Base-by-base conservation (phyloP, 2,329 filamentous ascomycete genomes). In the Aspergillus versicolor region DNA sequence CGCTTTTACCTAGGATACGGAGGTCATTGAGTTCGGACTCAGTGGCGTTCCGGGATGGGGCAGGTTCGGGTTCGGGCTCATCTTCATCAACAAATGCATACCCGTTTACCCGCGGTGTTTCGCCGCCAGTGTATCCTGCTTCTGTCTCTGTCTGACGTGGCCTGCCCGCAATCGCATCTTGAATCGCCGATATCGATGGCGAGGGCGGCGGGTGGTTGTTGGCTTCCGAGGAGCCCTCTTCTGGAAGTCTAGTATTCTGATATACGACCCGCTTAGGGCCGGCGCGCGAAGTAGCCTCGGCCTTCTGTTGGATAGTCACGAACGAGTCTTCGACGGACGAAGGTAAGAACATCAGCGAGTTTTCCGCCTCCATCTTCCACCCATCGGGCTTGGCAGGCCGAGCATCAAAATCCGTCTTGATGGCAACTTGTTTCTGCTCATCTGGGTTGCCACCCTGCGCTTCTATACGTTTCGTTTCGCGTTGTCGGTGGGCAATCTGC, bases 51-150 rank as follows among this genome's bases (percentile, higher is more conserved):
- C n/a, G 27, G n/a, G 68, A 42, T 17, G 63, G 60, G 7, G 72
- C 67, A 1, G 68, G 64, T n/a, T 78, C 67, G 2, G 68, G 64
- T 15, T 78, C 77, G 8, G 73, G 64, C 50, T 80, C 79, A 52
- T 80, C 89, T 56, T 95, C 91, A 64, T 96, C 92, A 37, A 99
- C 92, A 74, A 96, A 97, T 0, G 91, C 85, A 72, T 97, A 99
- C 1, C 94, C 94, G 61, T 95, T 96, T 0, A 97, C 90, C 2
- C 91, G 84, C 0, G 93, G 94, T 0, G 93, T 97, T 73, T 95
- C 92, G 57, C 82, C 83, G 15, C 88, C 89, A 1, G 80, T 80
- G 59, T 79, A 84, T 4, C 50, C 58, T 43, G 62, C 72, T 63
- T 91, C 87, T 12, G 85, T 84, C 22, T 87, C 84, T 8, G 81